phyloP scores from a whole-genome alignment of 257 asterid genomes.

The Buddleja alternifolia region DNA sequence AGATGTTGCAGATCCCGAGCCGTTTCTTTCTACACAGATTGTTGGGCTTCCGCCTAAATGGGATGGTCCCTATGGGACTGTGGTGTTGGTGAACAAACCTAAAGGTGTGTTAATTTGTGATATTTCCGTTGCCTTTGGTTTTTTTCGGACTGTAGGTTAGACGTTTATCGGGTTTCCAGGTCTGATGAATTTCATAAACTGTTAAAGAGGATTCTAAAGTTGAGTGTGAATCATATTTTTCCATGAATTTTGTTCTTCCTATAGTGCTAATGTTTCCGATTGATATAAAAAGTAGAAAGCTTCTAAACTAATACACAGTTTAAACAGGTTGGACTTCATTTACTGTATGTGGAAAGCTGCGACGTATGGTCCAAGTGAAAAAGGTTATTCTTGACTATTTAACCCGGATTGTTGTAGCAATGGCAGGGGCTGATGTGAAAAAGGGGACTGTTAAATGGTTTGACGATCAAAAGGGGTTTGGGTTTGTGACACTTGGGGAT shows the following conservation, averaged over 20 bases:
- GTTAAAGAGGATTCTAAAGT: background rate
- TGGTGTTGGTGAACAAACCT: slow-evolving; percentile 87
- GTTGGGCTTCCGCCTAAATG: slow-evolving; percentile 91
- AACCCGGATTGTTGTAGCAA: too few species aligned
- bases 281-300: slow-evolving; percentile 8
- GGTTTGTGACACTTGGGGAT: too few species aligned
- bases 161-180: background rate
- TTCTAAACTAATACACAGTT: slow-evolving; percentile 34
- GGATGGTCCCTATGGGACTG: slow-evolving; percentile 90
- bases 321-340: slow-evolving; percentile 98
- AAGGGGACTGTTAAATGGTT: too few species aligned
- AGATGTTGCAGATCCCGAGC: slow-evolving; percentile 43
- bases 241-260: background rate
- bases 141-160: too few species aligned
- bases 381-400: slow-evolving; percentile 58
- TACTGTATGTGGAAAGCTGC: slow-evolving; percentile 96
- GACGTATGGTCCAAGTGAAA: slow-evolving; percentile 86
- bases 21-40: slow-evolving; percentile 77
- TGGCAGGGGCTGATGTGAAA: too few species aligned
- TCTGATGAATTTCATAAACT: background rate
- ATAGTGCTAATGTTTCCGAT: background rate
- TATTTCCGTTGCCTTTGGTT: slow-evolving; percentile 3
- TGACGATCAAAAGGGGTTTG: too few species aligned
- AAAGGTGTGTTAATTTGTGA: slow-evolving; percentile 54
- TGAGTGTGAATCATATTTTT: too few species aligned